Evolutionary conservation across 495 filamentous ascomycete genomes (phyloP).

Genomic region (Sphaerosporella brunnea): DNA sequence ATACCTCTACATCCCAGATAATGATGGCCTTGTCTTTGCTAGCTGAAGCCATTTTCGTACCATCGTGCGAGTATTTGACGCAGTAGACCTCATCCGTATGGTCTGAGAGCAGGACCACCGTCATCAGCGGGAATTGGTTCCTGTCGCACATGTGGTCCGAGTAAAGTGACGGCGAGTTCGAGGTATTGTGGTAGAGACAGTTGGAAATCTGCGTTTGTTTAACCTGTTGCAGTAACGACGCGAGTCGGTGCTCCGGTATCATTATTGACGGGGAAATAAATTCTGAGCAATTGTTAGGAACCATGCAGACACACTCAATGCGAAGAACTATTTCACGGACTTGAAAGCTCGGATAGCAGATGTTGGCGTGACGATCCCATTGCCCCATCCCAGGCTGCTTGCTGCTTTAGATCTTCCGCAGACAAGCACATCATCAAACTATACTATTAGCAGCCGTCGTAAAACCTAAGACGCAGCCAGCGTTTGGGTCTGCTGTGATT

Average conservation of each 20-base stretch:
- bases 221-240: slow-evolving; percentile 59
- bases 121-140: slow-evolving; percentile 55
- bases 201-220: slow-evolving; percentile 64
- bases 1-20: slow-evolving; percentile 56
- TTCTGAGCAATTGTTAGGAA: slow-evolving; percentile 33
- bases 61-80: slow-evolving; percentile 77
- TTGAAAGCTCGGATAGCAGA: slow-evolving; percentile 66
- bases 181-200: slow-evolving; percentile 78
- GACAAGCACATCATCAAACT: slow-evolving; percentile 78
- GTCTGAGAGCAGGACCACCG: slow-evolving; percentile 47
- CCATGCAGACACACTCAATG: slow-evolving; percentile 8
- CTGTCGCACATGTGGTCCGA: slow-evolving; percentile 71
- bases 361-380: slow-evolving; percentile 52
- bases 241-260: slow-evolving; percentile 90
- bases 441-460: too few relatives aligned
- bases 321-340: too few relatives aligned
- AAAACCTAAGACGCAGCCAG: too few relatives aligned
- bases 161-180: slow-evolving; percentile 67
- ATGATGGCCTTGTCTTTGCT: slow-evolving; percentile 55
- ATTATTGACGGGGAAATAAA: slow-evolving; percentile 94
- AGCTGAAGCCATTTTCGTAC: slow-evolving; percentile 63
- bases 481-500: too few relatives aligned
- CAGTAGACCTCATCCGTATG: slow-evolving; percentile 82
- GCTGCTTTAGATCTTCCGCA: slow-evolving; percentile 56
- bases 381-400: slow-evolving; percentile 83